Evolutionary conservation across 2,329 filamentous ascomycete genomes (phyloP).

Genomic region (Colletotrichum somersetense): DNA sequence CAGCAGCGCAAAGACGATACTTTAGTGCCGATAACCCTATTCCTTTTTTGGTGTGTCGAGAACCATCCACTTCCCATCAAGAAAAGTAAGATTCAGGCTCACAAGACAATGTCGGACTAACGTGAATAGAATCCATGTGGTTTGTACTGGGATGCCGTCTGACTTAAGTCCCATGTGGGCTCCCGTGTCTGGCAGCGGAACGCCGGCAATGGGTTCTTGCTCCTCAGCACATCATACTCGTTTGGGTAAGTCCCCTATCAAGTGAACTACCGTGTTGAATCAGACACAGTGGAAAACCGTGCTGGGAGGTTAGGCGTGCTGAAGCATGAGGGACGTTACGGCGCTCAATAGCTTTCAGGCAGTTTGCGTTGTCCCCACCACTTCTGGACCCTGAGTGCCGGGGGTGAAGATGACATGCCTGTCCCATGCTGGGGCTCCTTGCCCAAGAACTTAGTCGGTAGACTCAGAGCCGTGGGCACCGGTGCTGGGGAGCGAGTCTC

Average conservation of each 20-base stretch:
- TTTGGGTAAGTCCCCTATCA: not conserved
- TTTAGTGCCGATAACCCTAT: not conserved
- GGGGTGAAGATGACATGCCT: not conserved
- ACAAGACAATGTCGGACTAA: not conserved
- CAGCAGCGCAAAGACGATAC: not conserved
- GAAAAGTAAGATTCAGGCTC: not conserved
- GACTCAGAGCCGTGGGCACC: not conserved
- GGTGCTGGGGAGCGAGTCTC: not conserved
- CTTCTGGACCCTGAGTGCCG: constrained; percentile 9
- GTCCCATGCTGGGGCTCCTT: not conserved
- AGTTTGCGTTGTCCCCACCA: not conserved
- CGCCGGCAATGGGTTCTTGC: constrained; percentile 26
- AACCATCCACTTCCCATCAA: not conserved
- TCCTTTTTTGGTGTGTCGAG: not conserved
- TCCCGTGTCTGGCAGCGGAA: constrained; percentile 28
- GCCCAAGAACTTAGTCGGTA: not conserved
- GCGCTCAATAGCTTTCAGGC: constrained; percentile 5
- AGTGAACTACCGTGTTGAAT: not conserved
- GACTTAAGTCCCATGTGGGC: constrained; percentile 7
- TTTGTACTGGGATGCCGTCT: not conserved
- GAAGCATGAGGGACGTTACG: constrained; percentile 21
- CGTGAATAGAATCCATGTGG: not conserved
- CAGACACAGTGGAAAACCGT: not conserved
- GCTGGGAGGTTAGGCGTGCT: not conserved
- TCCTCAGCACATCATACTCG: not conserved